Conservation (phyloP, 768 basidiomycete genomes). For the Termitomyces sp. region DNA sequence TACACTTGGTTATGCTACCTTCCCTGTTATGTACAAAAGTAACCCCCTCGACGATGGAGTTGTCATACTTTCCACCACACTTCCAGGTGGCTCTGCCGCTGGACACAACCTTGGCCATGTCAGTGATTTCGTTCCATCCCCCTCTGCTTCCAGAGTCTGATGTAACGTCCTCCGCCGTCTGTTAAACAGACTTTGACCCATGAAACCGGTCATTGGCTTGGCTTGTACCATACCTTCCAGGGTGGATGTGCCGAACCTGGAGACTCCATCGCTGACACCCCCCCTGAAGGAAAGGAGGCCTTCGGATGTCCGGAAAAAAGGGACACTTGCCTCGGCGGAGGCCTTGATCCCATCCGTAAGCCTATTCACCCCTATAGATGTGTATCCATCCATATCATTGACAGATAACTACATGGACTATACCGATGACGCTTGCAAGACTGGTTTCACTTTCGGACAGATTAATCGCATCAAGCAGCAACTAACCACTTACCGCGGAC, state of each 20-base stretch:
- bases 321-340: slow-evolving; percentile 25
- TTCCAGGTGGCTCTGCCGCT: slow-evolving; percentile 14
- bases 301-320: slow-evolving; percentile 31
- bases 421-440: background rate
- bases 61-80: background rate
- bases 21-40: background rate
- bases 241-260: slow-evolving; percentile 39
- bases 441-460: background rate
- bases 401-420: background rate
- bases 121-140: background rate
- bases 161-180: slow-evolving; percentile 3
- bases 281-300: slow-evolving; percentile 40
- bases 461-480: background rate
- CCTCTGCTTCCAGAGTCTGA: no score
- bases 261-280: slow-evolving; percentile 43
- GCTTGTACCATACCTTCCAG: slow-evolving; percentile 58
- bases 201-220: slow-evolving; percentile 58
- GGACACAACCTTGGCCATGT: slow-evolving; percentile 42
- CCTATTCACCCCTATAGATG: background rate
- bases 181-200: background rate
- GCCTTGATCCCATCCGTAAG: background rate
- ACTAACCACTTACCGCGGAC: background rate
- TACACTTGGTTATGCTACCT: background rate
- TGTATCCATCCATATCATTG: background rate
- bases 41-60: background rate